Evolutionary conservation across 208 protist species (phyloP).

Genomic region (Strigomonas culicis): DNA sequence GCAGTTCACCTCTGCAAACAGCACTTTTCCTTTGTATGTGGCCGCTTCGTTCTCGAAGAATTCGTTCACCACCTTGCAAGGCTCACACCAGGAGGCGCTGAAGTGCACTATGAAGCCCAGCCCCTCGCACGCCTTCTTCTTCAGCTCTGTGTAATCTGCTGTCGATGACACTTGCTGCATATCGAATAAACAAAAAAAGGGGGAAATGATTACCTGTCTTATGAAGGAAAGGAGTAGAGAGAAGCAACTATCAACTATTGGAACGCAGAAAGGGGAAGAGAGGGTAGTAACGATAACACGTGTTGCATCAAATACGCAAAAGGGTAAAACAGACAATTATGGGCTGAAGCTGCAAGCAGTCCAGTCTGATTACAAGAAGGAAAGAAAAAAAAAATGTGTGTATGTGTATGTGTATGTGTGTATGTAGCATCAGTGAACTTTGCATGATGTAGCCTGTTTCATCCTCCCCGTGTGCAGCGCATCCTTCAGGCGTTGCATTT

Average conservation of each 20-base stretch:
- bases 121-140: slow-evolving; percentile 34
- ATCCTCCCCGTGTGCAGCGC: slow-evolving; percentile 2
- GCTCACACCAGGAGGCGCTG: slow-evolving; percentile 88
- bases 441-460: not conserved
- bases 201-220: not conserved
- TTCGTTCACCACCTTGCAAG: slow-evolving; percentile 69
- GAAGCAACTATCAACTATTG: not conserved
- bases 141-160: slow-evolving; percentile 46
- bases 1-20: slow-evolving; percentile 81
- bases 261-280: not conserved
- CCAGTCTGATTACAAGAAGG: not conserved
- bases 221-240: not conserved
- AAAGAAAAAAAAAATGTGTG: not conserved
- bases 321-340: not conserved
- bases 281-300: not conserved
- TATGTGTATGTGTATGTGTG: not conserved
- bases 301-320: not conserved
- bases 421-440: not conserved
- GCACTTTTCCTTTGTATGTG: slow-evolving; percentile 40
- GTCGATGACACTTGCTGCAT: slow-evolving; percentile 42
- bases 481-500: slow-evolving; percentile 27
- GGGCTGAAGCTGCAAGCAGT: not conserved
- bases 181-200: not conserved
- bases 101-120: slow-evolving; percentile 86
- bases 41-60: slow-evolving; percentile 32